A percentile compares a stretch with the other conserved stretches of the same genome.
These are phyloP conservation scores for Annona cherimola DNA, from an alignment of 164 flowering plant species.

Conservation along the genomic window DNA sequence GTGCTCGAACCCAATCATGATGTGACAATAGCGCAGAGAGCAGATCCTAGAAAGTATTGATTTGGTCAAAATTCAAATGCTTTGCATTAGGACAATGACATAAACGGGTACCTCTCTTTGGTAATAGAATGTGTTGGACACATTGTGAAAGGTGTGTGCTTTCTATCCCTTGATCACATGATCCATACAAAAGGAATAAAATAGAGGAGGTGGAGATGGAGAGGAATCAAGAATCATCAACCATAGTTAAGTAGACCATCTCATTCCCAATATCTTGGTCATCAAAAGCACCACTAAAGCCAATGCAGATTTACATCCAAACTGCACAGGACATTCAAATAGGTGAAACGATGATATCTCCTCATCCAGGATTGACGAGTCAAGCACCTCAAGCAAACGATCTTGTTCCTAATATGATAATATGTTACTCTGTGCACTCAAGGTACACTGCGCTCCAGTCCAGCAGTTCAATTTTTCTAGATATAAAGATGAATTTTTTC, in stretches of 20 bases:
- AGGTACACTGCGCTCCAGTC: not conserved
- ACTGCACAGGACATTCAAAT: not conserved
- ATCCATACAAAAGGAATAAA: too few relatives aligned
- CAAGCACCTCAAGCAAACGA: not conserved
- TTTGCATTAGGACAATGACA: constrained; percentile 2
- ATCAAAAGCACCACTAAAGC: too few relatives aligned
- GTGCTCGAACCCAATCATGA: constrained; percentile 87
- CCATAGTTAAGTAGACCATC: too few relatives aligned
- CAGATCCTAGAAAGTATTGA: constrained; percentile 33
- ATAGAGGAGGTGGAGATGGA: too few relatives aligned
- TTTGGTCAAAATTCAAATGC: constrained; percentile 11
- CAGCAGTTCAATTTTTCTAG: not conserved
- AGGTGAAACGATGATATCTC: not conserved
- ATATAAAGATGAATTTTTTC: not conserved
- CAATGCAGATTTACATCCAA: not conserved
- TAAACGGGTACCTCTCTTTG: not conserved
- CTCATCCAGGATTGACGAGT: not conserved
- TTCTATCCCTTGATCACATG: not conserved
- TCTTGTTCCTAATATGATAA: too few relatives aligned
- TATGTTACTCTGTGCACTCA: not conserved
- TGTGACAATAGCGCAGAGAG: constrained; percentile 26
- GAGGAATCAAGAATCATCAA: too few relatives aligned
- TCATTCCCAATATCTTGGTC: too few relatives aligned
- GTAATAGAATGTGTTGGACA: not conserved
- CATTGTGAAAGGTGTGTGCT: not conserved